phyloP scores from a whole-genome alignment of 768 basidiomycete genomes.

The Calocybe cyanea region DNA sequence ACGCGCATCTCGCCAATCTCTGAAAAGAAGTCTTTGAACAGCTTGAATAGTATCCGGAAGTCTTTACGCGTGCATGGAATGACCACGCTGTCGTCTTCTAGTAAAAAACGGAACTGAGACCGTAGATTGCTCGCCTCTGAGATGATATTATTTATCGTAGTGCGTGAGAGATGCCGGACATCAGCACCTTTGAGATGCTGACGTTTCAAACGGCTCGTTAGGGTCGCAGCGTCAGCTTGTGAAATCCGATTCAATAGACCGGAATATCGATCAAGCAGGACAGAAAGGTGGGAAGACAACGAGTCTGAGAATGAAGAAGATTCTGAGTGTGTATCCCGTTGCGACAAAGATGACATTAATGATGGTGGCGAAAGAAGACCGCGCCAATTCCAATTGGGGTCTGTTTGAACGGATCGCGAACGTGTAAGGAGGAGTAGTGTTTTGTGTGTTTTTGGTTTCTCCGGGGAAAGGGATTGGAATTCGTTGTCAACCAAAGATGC shows the following conservation, averaged over 20 bases:
- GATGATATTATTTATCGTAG: conserved; percentile 72
- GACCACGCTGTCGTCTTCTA: conserved; percentile 72
- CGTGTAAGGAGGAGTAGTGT: conserved; percentile 53
- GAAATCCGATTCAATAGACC: conserved; percentile 53
- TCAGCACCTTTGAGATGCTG: conserved; percentile 87
- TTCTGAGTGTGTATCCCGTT: conserved; percentile 65
- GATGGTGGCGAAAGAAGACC: conserved; percentile 29
- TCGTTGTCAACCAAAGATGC: conserved; percentile 29
- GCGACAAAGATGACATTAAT: conserved; percentile 38
- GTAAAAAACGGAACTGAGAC: conserved; percentile 61
- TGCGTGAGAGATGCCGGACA: conserved; percentile 79
- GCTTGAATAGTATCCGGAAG: conserved; percentile 73
- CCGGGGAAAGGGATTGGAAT: conserved; percentile 23
- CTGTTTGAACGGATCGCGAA: conserved; percentile 70
- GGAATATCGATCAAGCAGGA: conserved; percentile 59
- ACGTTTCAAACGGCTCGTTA: conserved; percentile 87
- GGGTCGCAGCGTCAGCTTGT: conserved; percentile 80
- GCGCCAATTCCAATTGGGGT: conserved; percentile 32
- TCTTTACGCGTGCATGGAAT: conserved; percentile 72
- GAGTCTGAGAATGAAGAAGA: conserved; percentile 63
- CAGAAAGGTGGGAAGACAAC: conserved; percentile 51
- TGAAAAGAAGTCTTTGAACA: conserved; percentile 79
- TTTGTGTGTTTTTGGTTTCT: conserved; percentile 36
- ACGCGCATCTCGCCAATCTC: conserved; percentile 82
- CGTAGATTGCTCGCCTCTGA: conserved; percentile 70